Conservation (phyloP, 371 early-diverging fungal genomes). For the Smittium mucronatum region DNA sequence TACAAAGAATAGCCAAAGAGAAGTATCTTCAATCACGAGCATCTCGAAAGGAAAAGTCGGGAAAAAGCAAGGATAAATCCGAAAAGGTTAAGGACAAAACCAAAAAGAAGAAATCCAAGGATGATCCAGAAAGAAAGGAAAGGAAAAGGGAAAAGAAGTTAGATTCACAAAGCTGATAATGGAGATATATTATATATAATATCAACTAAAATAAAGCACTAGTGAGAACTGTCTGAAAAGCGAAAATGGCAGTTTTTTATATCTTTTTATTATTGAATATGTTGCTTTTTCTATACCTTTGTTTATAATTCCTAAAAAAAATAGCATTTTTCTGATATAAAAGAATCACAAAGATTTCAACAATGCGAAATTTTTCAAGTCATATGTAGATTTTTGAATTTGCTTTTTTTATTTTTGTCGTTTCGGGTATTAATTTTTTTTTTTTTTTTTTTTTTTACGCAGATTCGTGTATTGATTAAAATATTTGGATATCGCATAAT, state of each 20-base stretch:
- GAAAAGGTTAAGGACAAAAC: slow-evolving; percentile 26
- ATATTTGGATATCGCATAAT: too few species aligned
- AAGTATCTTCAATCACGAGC: slow-evolving; percentile 17
- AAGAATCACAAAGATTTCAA: too few species aligned
- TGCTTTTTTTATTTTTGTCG: background rate
- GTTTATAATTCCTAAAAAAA: too few species aligned
- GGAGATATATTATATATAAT: too few species aligned
- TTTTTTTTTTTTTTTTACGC: slow-evolving; percentile 6
- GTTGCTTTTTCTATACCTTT: too few species aligned
- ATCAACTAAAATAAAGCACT: too few species aligned
- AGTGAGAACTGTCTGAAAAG: too few species aligned
- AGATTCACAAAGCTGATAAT: background rate
- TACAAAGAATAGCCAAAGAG: slow-evolving; percentile 19
- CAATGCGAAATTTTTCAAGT: too few species aligned
- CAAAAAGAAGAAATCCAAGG: slow-evolving; percentile 4
- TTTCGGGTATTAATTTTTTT: background rate
- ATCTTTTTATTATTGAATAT: too few species aligned
- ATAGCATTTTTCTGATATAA: too few species aligned
- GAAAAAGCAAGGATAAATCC: slow-evolving; percentile 18
- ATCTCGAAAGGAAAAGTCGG: slow-evolving; percentile 13
- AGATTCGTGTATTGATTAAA: background rate
- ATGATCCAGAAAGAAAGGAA: background rate
- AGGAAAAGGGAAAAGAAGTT: background rate
- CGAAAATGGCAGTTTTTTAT: too few species aligned
- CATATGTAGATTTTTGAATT: too few species aligned